Evolutionary conservation across 2,329 filamentous ascomycete genomes (phyloP).

Genomic region (Aspergillus fumigatus): DNA sequence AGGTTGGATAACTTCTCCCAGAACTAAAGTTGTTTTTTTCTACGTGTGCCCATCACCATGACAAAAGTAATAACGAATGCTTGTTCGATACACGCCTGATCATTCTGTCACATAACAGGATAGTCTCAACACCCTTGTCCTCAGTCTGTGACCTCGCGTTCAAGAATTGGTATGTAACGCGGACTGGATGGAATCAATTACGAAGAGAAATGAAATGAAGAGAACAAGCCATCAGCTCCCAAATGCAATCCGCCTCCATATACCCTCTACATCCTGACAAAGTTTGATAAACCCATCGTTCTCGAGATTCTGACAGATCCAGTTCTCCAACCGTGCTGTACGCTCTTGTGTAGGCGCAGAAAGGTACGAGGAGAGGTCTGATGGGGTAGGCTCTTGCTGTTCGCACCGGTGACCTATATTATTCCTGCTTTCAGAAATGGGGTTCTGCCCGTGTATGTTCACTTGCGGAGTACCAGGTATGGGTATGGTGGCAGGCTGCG

Average conservation of each 20-base stretch:
- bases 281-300: conserved; percentile 38
- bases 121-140: no score
- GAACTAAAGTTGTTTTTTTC: not conserved
- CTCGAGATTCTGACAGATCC: conserved; percentile 40
- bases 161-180: not conserved
- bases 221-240: conserved; percentile 19
- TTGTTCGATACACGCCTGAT: not conserved
- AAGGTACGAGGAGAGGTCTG: conserved; percentile 30
- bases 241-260: conserved; percentile 39
- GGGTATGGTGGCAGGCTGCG: not conserved
- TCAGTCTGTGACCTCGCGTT: not conserved
- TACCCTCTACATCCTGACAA: conserved; percentile 37
- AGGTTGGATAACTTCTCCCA: not conserved
- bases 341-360: conserved; percentile 29
- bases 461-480: not conserved
- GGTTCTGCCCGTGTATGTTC: not conserved
- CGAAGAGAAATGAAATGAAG: not conserved
- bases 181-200: not conserved
- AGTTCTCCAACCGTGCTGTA: conserved; percentile 31
- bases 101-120: not conserved
- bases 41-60: not conserved
- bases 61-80: not conserved
- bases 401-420: not conserved
- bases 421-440: not conserved
- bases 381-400: conserved; percentile 3